Conservation (phyloP, 2,329 filamentous ascomycete species). For the Aspergillus persii region DNA sequence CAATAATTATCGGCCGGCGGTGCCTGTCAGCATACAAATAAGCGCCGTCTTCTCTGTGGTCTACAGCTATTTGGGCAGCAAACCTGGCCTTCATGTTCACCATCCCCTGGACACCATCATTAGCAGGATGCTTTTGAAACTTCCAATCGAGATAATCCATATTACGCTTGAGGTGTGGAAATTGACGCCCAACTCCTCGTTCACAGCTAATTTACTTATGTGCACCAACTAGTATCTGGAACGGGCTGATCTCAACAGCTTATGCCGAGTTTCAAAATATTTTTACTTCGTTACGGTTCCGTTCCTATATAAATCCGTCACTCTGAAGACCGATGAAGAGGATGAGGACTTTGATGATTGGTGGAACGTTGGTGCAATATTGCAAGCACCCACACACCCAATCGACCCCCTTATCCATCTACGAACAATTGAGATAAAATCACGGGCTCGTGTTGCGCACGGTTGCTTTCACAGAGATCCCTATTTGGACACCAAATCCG, state of each 20-base stretch:
- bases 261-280: neutral
- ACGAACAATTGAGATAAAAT: neutral
- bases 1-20: neutral
- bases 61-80: too few species aligned
- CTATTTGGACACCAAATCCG: neutral
- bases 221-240: neutral
- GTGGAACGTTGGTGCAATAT: neutral
- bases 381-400: neutral
- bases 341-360: neutral
- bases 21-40: neutral
- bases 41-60: neutral
- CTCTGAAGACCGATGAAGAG: neutral
- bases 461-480: neutral
- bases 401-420: neutral
- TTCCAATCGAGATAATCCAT: neutral
- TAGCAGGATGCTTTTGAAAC: neutral
- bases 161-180: neutral
- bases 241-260: neutral
- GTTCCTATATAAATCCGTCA: neutral
- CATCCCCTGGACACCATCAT: neutral
- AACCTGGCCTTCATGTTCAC: neutral
- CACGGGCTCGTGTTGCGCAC: neutral
- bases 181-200: neutral
- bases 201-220: neutral
- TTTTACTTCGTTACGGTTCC: neutral